These are phyloP conservation scores for Bjerkandera adusta DNA, from an alignment of 1,284 basidiomycete species.

Conservation along the genomic window DNA sequence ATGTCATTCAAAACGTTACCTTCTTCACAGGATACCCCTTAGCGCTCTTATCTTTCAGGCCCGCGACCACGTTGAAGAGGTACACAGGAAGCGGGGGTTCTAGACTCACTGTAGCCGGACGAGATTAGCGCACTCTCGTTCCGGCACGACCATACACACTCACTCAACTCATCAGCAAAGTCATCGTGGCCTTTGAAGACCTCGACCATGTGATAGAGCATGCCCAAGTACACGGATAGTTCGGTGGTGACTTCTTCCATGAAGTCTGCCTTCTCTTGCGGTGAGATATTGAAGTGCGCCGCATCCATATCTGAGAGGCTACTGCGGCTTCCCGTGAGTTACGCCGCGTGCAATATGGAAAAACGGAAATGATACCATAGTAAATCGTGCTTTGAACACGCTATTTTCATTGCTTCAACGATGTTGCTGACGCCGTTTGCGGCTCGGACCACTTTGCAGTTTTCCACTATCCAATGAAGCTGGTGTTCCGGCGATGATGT, in stretches of 20 bases:
- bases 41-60: constrained; percentile 89
- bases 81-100: constrained; percentile 94
- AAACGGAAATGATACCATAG: constrained; percentile 50
- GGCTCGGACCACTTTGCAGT: constrained; percentile 82
- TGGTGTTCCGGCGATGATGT: constrained; percentile 92
- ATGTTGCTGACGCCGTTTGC: constrained; percentile 86
- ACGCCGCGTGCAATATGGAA: constrained; percentile 1
- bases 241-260: constrained; percentile 89
- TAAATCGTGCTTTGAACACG: constrained; percentile 85
- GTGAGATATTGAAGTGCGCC: constrained; percentile 64
- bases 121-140: constrained; percentile 17
- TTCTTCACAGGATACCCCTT: constrained; percentile 97
- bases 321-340: constrained; percentile 35
- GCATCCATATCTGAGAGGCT: constrained; percentile 71
- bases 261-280: constrained; percentile 71
- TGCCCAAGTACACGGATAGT: constrained; percentile 87
- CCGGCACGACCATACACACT: constrained; percentile 35
- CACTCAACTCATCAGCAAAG: constrained; percentile 94
- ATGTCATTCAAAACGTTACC: constrained; percentile 40
- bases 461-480: constrained; percentile 94
- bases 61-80: constrained; percentile 86
- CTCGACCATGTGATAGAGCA: constrained; percentile 93
- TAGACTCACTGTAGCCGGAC: constrained; percentile 71
- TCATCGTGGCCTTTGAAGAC: constrained; percentile 89
- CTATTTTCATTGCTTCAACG: constrained; percentile 88